Conservation (phyloP, 1,139 yeast species). For the Nakaseomyces uthaithaninus region DNA sequence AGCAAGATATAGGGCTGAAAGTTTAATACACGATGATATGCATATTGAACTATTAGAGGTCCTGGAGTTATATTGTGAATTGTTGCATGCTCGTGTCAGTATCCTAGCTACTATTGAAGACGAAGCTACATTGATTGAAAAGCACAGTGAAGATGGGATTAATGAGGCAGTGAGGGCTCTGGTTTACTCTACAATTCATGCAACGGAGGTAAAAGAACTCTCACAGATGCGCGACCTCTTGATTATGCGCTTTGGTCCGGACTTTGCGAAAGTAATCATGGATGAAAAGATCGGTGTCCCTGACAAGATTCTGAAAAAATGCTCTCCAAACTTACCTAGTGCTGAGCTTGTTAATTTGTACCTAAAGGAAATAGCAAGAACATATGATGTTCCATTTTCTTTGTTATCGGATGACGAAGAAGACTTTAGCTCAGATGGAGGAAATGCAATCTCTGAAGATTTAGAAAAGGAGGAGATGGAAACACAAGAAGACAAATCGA, state of each 20-base stretch:
- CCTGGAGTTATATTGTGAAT: slow-evolving; percentile 76
- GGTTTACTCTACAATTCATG: slow-evolving; percentile 60
- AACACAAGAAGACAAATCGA: slow-evolving; percentile 20
- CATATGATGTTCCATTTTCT: slow-evolving; percentile 70
- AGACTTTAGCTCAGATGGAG: slow-evolving; percentile 21
- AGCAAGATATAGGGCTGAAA: slow-evolving; percentile 79
- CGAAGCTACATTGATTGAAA: slow-evolving; percentile 24
- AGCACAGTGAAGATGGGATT: slow-evolving; percentile 30
- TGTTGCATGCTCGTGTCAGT: slow-evolving; percentile 65
- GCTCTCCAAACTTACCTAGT: slow-evolving; percentile 61
- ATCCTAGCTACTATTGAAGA: slow-evolving; percentile 36
- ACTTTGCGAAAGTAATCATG: slow-evolving; percentile 53
- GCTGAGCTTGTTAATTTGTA: slow-evolving; percentile 60
- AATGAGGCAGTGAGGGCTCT: slow-evolving; percentile 68
- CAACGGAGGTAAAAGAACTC: slow-evolving; percentile 67
- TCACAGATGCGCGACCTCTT: slow-evolving; percentile 53
- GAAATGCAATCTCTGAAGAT: slow-evolving; percentile 20
- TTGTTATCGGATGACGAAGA: slow-evolving; percentile 39
- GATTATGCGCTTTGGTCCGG: slow-evolving; percentile 54
- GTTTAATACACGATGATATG: slow-evolving; percentile 76
- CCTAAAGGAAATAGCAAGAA: slow-evolving; percentile 69
- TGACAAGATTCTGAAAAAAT: slow-evolving; percentile 52
- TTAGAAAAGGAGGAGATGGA: slow-evolving; percentile 22
- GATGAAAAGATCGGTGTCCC: slow-evolving; percentile 57
- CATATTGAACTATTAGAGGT: slow-evolving; percentile 74